These are phyloP conservation scores for Candida cerambycidarum DNA, from an alignment of 805 yeast genomes.

Conservation along the genomic window DNA sequence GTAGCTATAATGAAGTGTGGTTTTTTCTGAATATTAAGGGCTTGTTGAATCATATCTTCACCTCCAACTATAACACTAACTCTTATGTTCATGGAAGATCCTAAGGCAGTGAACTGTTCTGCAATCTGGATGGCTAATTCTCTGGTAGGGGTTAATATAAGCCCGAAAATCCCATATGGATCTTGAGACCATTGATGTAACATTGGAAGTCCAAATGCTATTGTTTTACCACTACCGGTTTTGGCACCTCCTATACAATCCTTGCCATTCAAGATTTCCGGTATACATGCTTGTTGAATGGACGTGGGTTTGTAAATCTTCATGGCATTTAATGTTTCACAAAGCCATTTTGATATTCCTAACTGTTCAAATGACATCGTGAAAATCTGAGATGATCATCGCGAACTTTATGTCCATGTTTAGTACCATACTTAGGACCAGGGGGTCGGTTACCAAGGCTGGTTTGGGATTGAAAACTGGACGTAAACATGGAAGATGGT, in stretches of 20 bases:
- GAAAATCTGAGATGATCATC: constrained; percentile 6
- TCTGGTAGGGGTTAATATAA: constrained; percentile 87
- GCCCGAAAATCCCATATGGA: constrained; percentile 89
- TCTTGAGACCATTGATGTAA: constrained; percentile 91
- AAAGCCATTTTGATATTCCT: constrained; percentile 86
- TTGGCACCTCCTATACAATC: constrained; percentile 98
- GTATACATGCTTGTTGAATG: constrained; percentile 87
- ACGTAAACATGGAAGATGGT: neutral
- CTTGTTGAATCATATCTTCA: constrained; percentile 87
- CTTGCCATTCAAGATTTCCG: constrained; percentile 74
- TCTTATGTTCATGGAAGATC: constrained; percentile 82
- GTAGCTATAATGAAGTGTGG: constrained; percentile 97
- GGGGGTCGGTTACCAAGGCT: too few relatives aligned
- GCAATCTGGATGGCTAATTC: constrained; percentile 96
- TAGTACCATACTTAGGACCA: too few relatives aligned
- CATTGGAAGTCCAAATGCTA: constrained; percentile 98
- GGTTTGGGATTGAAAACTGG: too few relatives aligned
- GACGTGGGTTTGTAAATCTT: constrained; percentile 79
- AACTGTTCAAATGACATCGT: constrained; percentile 52
- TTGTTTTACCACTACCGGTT: constrained; percentile 97
- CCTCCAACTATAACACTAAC: constrained; percentile 93
- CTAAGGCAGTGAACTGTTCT: constrained; percentile 92
- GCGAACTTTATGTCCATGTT: too few relatives aligned
- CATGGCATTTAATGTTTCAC: constrained; percentile 79
- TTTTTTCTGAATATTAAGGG: constrained; percentile 71